Conservation (phyloP, 1,139 yeast species). For the Barnettozyma hawaiiensis region DNA sequence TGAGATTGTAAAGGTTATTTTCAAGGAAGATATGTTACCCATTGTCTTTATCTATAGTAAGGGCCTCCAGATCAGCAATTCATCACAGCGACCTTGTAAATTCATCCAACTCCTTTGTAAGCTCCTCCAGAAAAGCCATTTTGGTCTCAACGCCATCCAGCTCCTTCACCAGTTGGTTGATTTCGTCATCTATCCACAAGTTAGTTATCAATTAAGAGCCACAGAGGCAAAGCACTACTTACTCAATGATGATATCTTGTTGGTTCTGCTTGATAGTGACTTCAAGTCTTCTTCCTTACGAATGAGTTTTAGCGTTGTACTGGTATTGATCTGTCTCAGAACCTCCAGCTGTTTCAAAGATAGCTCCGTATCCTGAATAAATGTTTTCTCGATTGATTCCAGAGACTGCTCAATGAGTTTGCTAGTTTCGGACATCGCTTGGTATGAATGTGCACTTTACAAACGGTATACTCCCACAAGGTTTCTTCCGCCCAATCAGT, state of each 20-base stretch:
- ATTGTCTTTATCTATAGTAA: too few relatives aligned
- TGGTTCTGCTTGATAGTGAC: conserved; percentile 34
- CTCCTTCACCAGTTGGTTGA: conserved; percentile 28
- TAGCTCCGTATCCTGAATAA: conserved; percentile 52
- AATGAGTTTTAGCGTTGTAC: conserved; percentile 51
- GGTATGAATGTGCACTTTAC: too few relatives aligned
- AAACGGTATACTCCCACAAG: too few relatives aligned
- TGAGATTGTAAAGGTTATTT: too few relatives aligned
- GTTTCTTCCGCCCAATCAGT: not conserved
- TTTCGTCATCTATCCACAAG: conserved; percentile 30
- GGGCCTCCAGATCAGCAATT: not conserved
- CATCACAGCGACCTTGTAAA: conserved; percentile 38
- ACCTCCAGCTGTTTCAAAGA: conserved; percentile 47
- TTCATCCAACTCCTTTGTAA: conserved; percentile 51
- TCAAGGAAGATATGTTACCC: too few relatives aligned
- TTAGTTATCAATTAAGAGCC: conserved; percentile 9
- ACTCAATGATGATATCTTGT: conserved; percentile 31
- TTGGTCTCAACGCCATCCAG: conserved; percentile 42
- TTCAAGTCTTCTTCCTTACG: conserved; percentile 46
- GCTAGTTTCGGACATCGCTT: conserved; percentile 16
- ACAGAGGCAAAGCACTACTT: conserved; percentile 23
- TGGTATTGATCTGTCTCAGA: conserved; percentile 51
- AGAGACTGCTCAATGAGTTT: conserved; percentile 28
- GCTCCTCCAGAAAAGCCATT: conserved; percentile 39
- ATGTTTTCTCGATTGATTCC: conserved; percentile 29